These are phyloP conservation scores for Kregervanrija delftensis DNA, from an alignment of 805 yeast genomes.

Conservation along the genomic window DNA sequence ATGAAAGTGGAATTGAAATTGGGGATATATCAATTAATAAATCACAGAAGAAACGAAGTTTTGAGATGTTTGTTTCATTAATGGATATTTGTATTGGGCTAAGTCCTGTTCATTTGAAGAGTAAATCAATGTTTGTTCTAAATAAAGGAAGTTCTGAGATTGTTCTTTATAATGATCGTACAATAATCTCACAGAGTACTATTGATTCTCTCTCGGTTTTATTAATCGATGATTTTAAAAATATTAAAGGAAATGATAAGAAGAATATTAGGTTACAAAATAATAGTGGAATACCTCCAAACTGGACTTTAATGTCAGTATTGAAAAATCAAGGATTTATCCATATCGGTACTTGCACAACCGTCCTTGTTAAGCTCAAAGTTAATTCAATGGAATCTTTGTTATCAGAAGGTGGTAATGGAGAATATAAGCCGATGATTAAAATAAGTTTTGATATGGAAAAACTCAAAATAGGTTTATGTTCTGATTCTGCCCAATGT, in stretches of 20 bases:
- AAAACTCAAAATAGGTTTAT: conserved; percentile 43
- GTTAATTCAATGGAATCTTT: conserved; percentile 7
- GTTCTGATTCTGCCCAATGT: conserved; percentile 83
- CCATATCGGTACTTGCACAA: conserved; percentile 40
- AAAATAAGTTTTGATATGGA: conserved; percentile 46
- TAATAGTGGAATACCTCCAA: conserved; percentile 13
- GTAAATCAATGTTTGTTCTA: conserved; percentile 47
- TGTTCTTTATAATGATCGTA: conserved; percentile 23
- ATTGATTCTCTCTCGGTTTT: conserved; percentile 44
- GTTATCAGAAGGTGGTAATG: neutral
- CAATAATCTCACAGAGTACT: conserved; percentile 23
- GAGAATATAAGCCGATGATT: conserved; percentile 23
- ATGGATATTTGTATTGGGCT: conserved; percentile 55
- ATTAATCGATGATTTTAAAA: conserved; percentile 55
- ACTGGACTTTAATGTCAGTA: conserved; percentile 35
- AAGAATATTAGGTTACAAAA: conserved; percentile 6
- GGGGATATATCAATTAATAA: neutral
- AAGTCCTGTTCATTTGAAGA: conserved; percentile 50
- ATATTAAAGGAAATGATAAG: conserved; percentile 26
- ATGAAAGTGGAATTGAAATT: conserved; percentile 7
- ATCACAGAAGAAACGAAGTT: neutral
- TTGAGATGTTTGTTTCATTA: conserved; percentile 27
- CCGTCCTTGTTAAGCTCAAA: conserved; percentile 29
- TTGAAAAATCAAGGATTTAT: conserved; percentile 45
- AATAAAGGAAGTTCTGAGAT: conserved; percentile 50